Percentiles rank a stretch among this genome's conserved stretches.
Conservation (phyloP, 495 filamentous ascomycete species). For the Bryoglossum gracile region DNA sequence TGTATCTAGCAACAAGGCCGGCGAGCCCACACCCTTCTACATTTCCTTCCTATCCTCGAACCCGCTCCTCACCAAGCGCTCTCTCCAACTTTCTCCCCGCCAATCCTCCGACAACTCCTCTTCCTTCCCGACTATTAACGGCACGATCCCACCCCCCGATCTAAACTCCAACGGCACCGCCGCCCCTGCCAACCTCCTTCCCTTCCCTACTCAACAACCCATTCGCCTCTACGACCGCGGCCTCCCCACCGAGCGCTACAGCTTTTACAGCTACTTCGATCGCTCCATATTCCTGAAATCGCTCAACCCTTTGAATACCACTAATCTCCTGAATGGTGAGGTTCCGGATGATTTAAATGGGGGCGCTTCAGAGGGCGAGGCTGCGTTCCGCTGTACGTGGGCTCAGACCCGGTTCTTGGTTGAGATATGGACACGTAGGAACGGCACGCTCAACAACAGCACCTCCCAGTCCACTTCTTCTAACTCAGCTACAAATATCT, state of each 20-base stretch:
- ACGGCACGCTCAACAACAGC: slow-evolving; percentile 36
- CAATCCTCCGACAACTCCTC: slow-evolving; percentile 13
- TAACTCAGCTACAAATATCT: slow-evolving; percentile 47
- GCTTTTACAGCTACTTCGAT: slow-evolving; percentile 88
- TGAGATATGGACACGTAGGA: slow-evolving; percentile 75
- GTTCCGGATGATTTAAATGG: slow-evolving; percentile 54
- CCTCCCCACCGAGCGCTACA: slow-evolving; percentile 75
- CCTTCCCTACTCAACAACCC: slow-evolving; percentile 65
- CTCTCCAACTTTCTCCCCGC: neutral
- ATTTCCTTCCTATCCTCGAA: slow-evolving; percentile 41
- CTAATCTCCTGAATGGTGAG: slow-evolving; percentile 27
- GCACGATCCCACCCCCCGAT: slow-evolving; percentile 52
- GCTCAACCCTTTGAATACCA: slow-evolving; percentile 32
- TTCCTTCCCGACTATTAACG: slow-evolving; percentile 41
- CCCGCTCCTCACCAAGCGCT: slow-evolving; percentile 7
- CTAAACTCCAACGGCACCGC: slow-evolving; percentile 60
- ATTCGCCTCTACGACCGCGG: slow-evolving; percentile 81
- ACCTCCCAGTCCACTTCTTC: slow-evolving; percentile 7
- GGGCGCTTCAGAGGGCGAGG: slow-evolving; percentile 51
- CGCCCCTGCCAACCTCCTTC: slow-evolving; percentile 61
- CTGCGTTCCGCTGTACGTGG: slow-evolving; percentile 71
- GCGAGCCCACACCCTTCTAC: slow-evolving; percentile 65
- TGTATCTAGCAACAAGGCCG: slow-evolving; percentile 48
- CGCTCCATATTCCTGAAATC: slow-evolving; percentile 75
- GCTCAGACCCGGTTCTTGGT: slow-evolving; percentile 78